A percentile compares a stretch with the other conserved stretches of the same genome.
These are phyloP conservation scores for Tremellales sp. DNA, from an alignment of 1,284 basidiomycete species.

Conservation along the genomic window DNA sequence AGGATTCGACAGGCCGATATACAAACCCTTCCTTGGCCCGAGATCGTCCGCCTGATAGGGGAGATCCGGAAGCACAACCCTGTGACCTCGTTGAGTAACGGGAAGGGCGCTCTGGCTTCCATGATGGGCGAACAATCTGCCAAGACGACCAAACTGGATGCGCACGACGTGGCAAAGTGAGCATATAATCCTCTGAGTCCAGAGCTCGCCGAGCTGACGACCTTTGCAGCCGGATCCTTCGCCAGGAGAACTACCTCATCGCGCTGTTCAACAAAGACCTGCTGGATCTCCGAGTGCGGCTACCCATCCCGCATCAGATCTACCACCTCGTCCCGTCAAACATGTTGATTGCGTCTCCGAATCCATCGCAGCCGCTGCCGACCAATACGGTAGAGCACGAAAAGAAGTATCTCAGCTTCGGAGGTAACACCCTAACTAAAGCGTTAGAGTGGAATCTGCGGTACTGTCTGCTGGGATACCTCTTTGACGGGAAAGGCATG, in stretches of 20 bases:
- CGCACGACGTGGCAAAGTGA: constrained; percentile 66
- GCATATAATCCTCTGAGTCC: background rate
- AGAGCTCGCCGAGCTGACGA: background rate
- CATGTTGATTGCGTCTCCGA: constrained; percentile 26
- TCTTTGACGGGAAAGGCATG: constrained; percentile 81
- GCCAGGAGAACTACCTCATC: constrained; percentile 97
- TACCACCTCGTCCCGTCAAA: constrained; percentile 30
- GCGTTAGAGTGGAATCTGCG: constrained; percentile 94
- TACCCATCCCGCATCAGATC: constrained; percentile 61
- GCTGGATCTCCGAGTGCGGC: constrained; percentile 69
- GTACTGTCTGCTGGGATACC: constrained; percentile 89
- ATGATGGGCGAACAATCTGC: constrained; percentile 24
- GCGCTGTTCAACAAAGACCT: constrained; percentile 96
- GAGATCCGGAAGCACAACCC: constrained; percentile 87
- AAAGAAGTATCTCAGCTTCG: constrained; percentile 41
- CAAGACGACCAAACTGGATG: constrained; percentile 72
- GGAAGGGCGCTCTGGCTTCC: constrained; percentile 44
- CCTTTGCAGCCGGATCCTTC: constrained; percentile 68
- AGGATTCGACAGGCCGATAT: constrained; percentile 83
- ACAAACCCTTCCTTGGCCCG: constrained; percentile 94
- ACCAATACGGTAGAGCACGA: constrained; percentile 10
- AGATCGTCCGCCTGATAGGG: constrained; percentile 83
- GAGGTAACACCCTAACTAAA: constrained; percentile 61
- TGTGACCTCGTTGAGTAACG: constrained; percentile 66
- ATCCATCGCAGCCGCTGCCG: constrained; percentile 25